Evolutionary conservation across 192 early-diverging fungal genomes (phyloP).

Genomic region (Coemansia sp.): DNA sequence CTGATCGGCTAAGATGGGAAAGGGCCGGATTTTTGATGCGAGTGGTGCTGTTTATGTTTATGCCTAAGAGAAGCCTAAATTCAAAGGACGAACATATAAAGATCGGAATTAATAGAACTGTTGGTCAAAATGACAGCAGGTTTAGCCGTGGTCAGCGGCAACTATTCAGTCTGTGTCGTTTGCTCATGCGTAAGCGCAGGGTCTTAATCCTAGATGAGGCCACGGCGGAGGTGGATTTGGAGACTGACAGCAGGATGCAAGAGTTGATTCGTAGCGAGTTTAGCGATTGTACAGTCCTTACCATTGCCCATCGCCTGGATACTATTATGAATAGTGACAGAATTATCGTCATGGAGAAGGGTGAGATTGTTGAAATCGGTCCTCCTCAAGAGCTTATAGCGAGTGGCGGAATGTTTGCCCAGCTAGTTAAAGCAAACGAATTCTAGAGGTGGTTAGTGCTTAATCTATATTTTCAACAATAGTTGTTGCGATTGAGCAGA

Average conservation of each 20-base stretch:
- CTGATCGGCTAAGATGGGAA: not conserved
- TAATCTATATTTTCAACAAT: too few relatives aligned
- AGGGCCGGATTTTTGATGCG: not conserved
- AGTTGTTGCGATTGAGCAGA: too few relatives aligned
- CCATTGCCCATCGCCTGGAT: slow-evolving; percentile 72
- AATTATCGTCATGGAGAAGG: slow-evolving; percentile 54
- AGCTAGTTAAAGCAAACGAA: not conserved
- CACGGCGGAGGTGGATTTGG: slow-evolving; percentile 59
- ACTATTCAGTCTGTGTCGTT: slow-evolving; percentile 60
- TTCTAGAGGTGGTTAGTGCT: not conserved
- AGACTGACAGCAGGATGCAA: slow-evolving; percentile 13
- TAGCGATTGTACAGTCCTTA: slow-evolving; percentile 47
- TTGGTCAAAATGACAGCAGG: slow-evolving; percentile 36
- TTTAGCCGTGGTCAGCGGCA: slow-evolving; percentile 59
- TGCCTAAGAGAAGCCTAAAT: not conserved
- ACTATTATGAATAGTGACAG: slow-evolving; percentile 63
- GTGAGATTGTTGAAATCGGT: slow-evolving; percentile 2
- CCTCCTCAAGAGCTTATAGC: slow-evolving; percentile 26
- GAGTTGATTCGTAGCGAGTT: slow-evolving; percentile 53
- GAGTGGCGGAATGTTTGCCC: slow-evolving; percentile 2
- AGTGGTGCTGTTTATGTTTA: not conserved
- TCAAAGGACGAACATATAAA: not conserved
- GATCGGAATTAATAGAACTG: not conserved
- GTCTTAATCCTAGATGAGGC: slow-evolving; percentile 69
- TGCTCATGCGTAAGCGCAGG: slow-evolving; percentile 54